phyloP scores from a whole-genome alignment of 78 protist species.

The Parvularia atlantis region DNA sequence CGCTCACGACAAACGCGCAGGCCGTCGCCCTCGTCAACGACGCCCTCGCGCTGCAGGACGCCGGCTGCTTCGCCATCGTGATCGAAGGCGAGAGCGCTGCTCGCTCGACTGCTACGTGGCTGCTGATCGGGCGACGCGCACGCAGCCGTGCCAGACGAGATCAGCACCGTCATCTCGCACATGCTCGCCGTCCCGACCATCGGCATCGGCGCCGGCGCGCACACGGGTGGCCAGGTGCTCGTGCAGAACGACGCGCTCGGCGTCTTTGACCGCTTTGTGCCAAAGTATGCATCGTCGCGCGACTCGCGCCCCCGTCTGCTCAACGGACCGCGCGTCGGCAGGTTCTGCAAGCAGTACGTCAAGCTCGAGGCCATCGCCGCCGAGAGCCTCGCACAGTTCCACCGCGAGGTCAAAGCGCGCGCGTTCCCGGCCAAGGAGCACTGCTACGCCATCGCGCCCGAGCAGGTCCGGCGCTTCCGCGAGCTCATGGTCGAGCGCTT shows the following conservation, averaged over 20 bases:
- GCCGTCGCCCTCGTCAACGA: no score
- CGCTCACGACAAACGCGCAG: no score
- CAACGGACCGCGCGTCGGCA: not conserved
- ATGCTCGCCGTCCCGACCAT: conserved; percentile 67
- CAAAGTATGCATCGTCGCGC: conserved; percentile 39
- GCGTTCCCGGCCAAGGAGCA: conserved; percentile 37
- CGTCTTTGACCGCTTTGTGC: conserved; percentile 40
- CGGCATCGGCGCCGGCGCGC: conserved; percentile 87
- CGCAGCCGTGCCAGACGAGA: conserved; percentile 70
- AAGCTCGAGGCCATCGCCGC: conserved; percentile 12
- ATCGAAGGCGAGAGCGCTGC: no score
- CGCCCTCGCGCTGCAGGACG: conserved; percentile 72
- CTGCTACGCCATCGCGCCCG: conserved; percentile 37
- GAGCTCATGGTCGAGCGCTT: no score
- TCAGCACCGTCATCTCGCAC: conserved; percentile 56
- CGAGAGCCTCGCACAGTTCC: conserved; percentile 17
- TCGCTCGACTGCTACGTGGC: no score
- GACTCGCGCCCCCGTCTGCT: no score
- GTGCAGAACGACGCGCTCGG: conserved; percentile 83
- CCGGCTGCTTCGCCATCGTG: conserved; percentile 78
- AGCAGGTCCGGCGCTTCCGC: no score
- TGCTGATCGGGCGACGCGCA: no score
- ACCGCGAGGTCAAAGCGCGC: conserved; percentile 33
- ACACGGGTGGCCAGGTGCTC: conserved; percentile 79
- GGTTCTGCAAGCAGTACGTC: conserved; percentile 66